A percentile compares a stretch with the other conserved stretches of the same genome.
Conservation (phyloP, 306 rosid genomes). For the Biancaea sappan region DNA sequence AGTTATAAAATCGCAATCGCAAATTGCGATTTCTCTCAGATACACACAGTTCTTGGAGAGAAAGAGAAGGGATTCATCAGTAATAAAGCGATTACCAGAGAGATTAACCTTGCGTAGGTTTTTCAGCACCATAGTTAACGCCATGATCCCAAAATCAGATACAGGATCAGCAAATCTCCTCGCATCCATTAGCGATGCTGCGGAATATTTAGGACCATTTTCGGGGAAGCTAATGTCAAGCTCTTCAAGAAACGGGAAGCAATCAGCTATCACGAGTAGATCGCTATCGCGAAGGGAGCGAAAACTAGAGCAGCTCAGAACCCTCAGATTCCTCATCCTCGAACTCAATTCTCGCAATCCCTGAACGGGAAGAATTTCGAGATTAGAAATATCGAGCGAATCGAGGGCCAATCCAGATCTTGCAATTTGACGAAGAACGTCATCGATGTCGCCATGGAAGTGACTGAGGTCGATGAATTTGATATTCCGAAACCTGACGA, state of each 20-base stretch:
- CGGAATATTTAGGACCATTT: not conserved
- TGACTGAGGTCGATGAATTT: conserved; percentile 47
- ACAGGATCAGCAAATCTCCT: conserved; percentile 1
- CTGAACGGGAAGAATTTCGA: conserved; percentile 38
- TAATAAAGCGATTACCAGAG: conserved; percentile 50
- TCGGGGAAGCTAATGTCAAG: conserved; percentile 59
- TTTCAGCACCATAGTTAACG: conserved; percentile 39
- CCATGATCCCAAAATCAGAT: conserved; percentile 53
- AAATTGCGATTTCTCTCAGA: conserved; percentile 43
- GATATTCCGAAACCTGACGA: conserved; percentile 56
- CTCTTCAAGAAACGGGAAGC: conserved; percentile 69
- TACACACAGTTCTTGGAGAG: conserved; percentile 41
- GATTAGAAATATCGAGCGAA: conserved; percentile 60
- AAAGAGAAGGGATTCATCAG: conserved; percentile 38
- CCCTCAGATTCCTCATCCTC: conserved; percentile 48
- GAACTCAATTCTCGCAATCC: conserved; percentile 51
- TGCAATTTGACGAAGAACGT: conserved; percentile 50
- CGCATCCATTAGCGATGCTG: not conserved
- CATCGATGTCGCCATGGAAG: conserved; percentile 45
- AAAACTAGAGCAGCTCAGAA: conserved; percentile 54
- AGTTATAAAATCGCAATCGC: conserved; percentile 37
- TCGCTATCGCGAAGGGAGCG: conserved; percentile 44
- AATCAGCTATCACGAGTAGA: conserved; percentile 49
- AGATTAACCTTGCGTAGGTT: conserved; percentile 55
- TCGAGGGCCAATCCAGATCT: conserved; percentile 57